A percentile compares a stretch with the other conserved stretches of the same genome.
Conservation (phyloP, 768 basidiomycete species). For the Leccinum fibrillosum region DNA sequence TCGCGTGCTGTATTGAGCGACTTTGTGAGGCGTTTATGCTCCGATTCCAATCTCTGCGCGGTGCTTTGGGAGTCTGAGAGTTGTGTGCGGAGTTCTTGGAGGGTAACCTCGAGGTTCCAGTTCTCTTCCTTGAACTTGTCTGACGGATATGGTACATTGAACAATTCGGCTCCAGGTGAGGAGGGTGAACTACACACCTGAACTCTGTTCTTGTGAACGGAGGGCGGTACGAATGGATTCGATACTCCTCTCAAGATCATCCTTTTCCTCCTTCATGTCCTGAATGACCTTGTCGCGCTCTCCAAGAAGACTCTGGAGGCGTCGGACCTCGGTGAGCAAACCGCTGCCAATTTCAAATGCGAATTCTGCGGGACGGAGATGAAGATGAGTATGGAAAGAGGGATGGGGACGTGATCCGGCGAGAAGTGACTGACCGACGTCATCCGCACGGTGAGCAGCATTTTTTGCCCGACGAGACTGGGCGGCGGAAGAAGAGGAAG, state of each 20-base stretch:
- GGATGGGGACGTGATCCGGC: slow-evolving; percentile 6
- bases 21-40: slow-evolving; percentile 78
- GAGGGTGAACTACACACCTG: slow-evolving; percentile 45
- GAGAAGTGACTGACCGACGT: slow-evolving; percentile 63
- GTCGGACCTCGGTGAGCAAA: slow-evolving; percentile 84
- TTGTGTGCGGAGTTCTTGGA: slow-evolving; percentile 81
- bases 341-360: slow-evolving; percentile 97
- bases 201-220: slow-evolving; percentile 75
- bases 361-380: slow-evolving; percentile 62
- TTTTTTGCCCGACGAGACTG: slow-evolving; percentile 90
- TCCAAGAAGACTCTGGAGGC: slow-evolving; percentile 84
- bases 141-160: slow-evolving; percentile 23
- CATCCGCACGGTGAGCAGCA: slow-evolving; percentile 84
- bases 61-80: slow-evolving; percentile 63
- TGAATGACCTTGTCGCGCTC: slow-evolving; percentile 93
- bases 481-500: slow-evolving; percentile 71
- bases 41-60: slow-evolving; percentile 69
- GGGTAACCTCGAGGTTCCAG: slow-evolving; percentile 94
- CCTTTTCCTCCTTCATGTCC: slow-evolving; percentile 89
- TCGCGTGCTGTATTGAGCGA: slow-evolving; percentile 72
- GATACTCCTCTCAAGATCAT: slow-evolving; percentile 76
- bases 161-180: not conserved
- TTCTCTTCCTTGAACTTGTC: slow-evolving; percentile 98
- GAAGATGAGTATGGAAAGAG: slow-evolving; percentile 6
- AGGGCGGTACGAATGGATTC: slow-evolving; percentile 73